Evolutionary conservation across 352 stramenopile species (phyloP), one percentile per base, ranked within the genome.

Genomic region (Pseudoperonospora humuli): DNA sequence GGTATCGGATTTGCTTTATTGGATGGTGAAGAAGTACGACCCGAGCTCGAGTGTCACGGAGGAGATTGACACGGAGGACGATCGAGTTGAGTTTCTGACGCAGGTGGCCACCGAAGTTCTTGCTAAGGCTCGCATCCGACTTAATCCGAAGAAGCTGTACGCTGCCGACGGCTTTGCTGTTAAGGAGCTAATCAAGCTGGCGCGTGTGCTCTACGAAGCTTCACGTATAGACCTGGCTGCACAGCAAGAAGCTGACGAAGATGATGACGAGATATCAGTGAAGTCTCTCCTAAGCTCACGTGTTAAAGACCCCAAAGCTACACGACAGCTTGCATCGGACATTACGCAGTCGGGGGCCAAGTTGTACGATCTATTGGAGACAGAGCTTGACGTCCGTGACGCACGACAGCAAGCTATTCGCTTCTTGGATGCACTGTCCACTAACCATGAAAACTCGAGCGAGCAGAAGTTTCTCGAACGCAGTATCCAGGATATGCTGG

Each of bases 141-240:
- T 98, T 14, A 97, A 98, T 57, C 74, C 88, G 2, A 97, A 96
- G 71, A 90, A 92, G 24, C 60, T 98, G n/a, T 98, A 98, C 64
- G 74, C 87, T 5, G 91, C 93, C n/a, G 92, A 98, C 56, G 90
- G 86, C 5, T 86, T 85, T 39, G 85, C 85, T 8, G 88, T 96
- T 13, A 96, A 95, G 43, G 94, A 98, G 58, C 64, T 98, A 13
- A 67, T 98, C 39, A 98, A 98, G 44, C 49, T 98, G n/a, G 87
- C 93, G 15, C 82, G 72, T 9, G 66, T 97, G 50, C 67, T 98
- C 15, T 96, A 97, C 54, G 64, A 94, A 41, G 89, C 92, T 23
- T 88, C 79, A 7, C 64, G 72, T 5, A 84, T 86, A 40, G 75
- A 86, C 23, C 56, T 75, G 23, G 59, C 61, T 8, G 53, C 64